Conservation (phyloP, 805 yeast species). For the Metschnikowia continentalis region DNA sequence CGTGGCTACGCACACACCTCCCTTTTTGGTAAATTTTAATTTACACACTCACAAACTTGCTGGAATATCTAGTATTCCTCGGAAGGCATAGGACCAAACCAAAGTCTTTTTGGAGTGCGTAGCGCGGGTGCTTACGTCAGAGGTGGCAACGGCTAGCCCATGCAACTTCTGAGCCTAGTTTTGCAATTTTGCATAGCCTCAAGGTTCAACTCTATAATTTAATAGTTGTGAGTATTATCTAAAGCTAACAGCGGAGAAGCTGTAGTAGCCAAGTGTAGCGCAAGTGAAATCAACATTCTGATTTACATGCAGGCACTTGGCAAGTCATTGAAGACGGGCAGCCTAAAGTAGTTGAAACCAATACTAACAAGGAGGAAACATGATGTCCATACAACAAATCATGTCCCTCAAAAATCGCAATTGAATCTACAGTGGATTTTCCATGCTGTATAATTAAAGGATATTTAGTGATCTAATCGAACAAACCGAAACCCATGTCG, state of each 20-base stretch:
- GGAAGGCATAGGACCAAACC: neutral
- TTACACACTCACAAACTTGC: neutral
- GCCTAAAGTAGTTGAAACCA: no score
- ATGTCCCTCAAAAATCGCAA: neutral
- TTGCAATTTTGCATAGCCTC: neutral
- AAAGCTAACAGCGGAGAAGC: no score
- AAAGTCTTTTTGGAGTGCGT: neutral
- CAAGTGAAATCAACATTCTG: no score
- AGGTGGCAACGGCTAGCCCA: neutral
- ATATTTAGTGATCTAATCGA: conserved; percentile 20
- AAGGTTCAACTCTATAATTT: neutral
- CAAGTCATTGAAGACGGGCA: no score
- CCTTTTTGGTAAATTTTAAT: neutral
- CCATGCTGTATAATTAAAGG: conserved; percentile 13
- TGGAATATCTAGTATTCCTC: neutral
- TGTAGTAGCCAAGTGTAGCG: no score
- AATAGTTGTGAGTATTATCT: no score
- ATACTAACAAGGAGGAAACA: no score
- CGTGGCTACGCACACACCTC: neutral
- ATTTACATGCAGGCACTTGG: no score
- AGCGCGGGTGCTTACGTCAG: neutral
- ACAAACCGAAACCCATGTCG: conserved; percentile 32
- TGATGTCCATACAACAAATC: no score
- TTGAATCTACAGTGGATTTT: neutral
- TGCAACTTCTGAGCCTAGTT: neutral